Evolutionary conservation across 176 grass and related monocot species (phyloP).

Genomic region (Calamus simplicifolius): DNA sequence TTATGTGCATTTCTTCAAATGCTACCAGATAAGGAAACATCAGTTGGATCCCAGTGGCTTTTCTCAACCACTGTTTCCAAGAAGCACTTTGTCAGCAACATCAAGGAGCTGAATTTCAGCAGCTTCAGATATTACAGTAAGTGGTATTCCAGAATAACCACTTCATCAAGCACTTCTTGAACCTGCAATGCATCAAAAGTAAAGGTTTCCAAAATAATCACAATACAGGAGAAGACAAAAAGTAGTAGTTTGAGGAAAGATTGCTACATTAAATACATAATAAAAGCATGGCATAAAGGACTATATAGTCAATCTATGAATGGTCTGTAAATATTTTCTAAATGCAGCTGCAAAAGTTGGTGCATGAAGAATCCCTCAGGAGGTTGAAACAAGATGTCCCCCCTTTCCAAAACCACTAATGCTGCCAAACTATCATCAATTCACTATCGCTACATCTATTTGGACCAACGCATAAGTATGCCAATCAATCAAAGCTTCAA

Average conservation of each 20-base stretch:
- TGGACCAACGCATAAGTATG: slow-evolving; percentile 84
- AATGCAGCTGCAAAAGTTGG: too few species aligned
- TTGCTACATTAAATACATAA: too few species aligned
- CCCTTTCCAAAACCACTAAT: slow-evolving; percentile 73
- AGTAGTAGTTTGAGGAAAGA: too few species aligned
- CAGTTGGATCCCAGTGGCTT: slow-evolving; percentile 78
- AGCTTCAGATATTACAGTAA: slow-evolving; percentile 71
- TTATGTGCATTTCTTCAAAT: slow-evolving; percentile 84
- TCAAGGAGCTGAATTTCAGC: slow-evolving; percentile 81
- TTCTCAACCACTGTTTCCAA: slow-evolving; percentile 95
- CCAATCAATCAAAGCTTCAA: slow-evolving; percentile 86
- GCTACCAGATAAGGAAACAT: slow-evolving; percentile 83
- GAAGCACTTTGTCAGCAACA: slow-evolving; percentile 72
- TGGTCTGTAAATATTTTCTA: too few species aligned
- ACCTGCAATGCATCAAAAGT: slow-evolving; percentile 39
- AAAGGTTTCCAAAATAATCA: background rate
- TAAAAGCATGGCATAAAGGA: too few species aligned
- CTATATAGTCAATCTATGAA: too few species aligned
- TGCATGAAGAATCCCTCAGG: slow-evolving; percentile 41
- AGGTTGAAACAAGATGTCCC: slow-evolving; percentile 72
- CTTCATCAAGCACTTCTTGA: slow-evolving; percentile 92
- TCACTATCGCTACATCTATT: slow-evolving; percentile 44
- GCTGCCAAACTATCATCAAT: slow-evolving; percentile 70
- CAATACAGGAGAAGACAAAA: too few species aligned
- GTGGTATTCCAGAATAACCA: slow-evolving; percentile 76